Percentiles rank a stretch among this genome's conserved stretches.
Evolutionary conservation across 176 grass and related monocot species (phyloP).

Genomic region (Calamus simplicifolius): DNA sequence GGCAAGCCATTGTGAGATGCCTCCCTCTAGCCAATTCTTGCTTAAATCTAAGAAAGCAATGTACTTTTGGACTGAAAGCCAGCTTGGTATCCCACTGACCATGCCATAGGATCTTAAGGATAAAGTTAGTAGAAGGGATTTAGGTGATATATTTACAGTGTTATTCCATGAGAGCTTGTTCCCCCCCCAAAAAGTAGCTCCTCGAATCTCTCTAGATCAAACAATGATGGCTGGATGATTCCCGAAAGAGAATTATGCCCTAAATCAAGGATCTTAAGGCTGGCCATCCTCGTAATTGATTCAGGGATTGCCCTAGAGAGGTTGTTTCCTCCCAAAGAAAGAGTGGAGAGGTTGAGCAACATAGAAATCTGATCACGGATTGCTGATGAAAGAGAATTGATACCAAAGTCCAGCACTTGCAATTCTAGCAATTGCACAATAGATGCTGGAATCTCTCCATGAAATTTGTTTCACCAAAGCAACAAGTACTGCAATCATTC

Average conservation of each 20-base stretch:
- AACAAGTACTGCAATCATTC: not conserved
- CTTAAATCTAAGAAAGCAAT: constrained; percentile 30
- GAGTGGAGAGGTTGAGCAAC: constrained; percentile 19
- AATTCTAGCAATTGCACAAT: constrained; percentile 1
- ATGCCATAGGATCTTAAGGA: constrained; percentile 22
- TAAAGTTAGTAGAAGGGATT: constrained; percentile 7
- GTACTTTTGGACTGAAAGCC: constrained; percentile 22
- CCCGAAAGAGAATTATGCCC: constrained; percentile 13
- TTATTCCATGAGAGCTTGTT: constrained; percentile 13
- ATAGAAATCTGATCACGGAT: constrained; percentile 11
- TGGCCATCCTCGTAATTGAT: not conserved
- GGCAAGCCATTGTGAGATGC: constrained; percentile 14
- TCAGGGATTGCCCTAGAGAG: constrained; percentile 9
- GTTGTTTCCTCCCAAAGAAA: constrained; percentile 18
- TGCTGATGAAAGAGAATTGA: constrained; percentile 25
- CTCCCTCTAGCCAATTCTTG: constrained; percentile 14
- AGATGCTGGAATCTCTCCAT: constrained; percentile 1
- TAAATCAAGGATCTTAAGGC: constrained; percentile 13
- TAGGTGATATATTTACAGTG: constrained; percentile 7
- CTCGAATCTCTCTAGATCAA: constrained; percentile 21
- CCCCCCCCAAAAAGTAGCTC: constrained; percentile 7
- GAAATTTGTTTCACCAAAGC: constrained; percentile 10
- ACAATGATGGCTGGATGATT: constrained; percentile 14
- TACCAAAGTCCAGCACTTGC: constrained; percentile 17
- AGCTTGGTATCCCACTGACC: constrained; percentile 5